Evolutionary conservation across 106 monocot species (phyloP).

Genomic region (Amphibolis antarctica): DNA sequence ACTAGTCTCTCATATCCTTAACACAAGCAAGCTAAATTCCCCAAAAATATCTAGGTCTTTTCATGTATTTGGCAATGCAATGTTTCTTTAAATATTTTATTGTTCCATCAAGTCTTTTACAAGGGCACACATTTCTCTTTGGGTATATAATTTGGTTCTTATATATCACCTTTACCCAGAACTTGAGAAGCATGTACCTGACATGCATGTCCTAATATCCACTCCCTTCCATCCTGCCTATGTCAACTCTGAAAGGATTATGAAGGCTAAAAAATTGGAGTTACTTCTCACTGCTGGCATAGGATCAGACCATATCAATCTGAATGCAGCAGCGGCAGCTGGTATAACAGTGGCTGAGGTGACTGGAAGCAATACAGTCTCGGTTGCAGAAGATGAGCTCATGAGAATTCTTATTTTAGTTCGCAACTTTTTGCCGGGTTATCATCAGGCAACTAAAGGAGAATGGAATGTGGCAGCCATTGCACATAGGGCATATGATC

Average conservation of each 20-base stretch:
- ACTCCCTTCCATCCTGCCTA: constrained; percentile 98
- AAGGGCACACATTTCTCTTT: neutral
- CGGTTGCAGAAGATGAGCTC: constrained; percentile 94
- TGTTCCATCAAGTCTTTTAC: neutral
- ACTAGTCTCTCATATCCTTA: too few species aligned
- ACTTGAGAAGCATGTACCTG: constrained; percentile 82
- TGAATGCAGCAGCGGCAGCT: constrained; percentile 73
- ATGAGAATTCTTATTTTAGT: constrained; percentile 85
- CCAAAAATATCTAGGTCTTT: too few species aligned
- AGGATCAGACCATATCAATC: constrained; percentile 89
- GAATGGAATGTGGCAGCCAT: constrained; percentile 94
- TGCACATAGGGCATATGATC: constrained; percentile 77
- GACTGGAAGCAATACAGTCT: constrained; percentile 87
- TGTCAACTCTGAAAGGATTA: constrained; percentile 75
- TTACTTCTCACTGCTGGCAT: constrained; percentile 96
- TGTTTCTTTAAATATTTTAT: neutral
- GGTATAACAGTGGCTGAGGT: constrained; percentile 92
- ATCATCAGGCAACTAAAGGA: constrained; percentile 72
- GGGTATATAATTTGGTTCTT: neutral
- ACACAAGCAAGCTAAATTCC: too few species aligned
- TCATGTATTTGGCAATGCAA: too few species aligned
- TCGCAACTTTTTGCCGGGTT: constrained; percentile 81
- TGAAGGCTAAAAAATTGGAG: constrained; percentile 81
- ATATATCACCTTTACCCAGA: constrained; percentile 29
- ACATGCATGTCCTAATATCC: constrained; percentile 85